phyloP scores from a whole-genome alignment of 129 eudicot genomes.

The Glebionis coronaria region DNA sequence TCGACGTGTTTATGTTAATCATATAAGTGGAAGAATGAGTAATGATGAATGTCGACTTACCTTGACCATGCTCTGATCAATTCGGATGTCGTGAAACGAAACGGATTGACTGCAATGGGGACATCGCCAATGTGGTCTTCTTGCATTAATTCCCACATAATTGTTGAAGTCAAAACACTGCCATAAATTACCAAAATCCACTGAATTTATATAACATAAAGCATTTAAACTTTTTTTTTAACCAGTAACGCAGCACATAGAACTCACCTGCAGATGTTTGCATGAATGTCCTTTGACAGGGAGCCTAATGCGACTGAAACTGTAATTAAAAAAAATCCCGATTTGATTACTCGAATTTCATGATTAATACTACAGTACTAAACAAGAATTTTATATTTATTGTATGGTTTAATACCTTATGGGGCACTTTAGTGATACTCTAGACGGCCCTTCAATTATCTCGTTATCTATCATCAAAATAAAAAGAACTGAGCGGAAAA shows the following conservation, averaged over 20 bases:
- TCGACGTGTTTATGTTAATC: not conserved
- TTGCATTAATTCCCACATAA: conserved; percentile 65
- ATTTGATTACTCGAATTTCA: conserved; percentile 7
- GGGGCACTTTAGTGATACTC: conserved; percentile 79
- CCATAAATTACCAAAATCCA: conserved; percentile 4
- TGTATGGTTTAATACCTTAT: conserved; percentile 51
- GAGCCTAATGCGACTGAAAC: conserved; percentile 58
- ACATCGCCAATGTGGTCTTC: conserved; percentile 90
- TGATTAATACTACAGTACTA: not conserved
- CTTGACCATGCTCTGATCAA: conserved; percentile 75
- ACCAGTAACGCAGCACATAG: conserved; percentile 2
- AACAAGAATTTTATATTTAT: not conserved
- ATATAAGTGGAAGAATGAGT: not conserved
- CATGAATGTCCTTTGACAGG: conserved; percentile 87
- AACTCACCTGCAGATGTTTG: conserved; percentile 78
- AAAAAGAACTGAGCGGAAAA: conserved; percentile 9
- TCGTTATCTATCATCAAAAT: conserved; percentile 54
- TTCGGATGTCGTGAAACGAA: conserved; percentile 66
- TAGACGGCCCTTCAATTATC: conserved; percentile 75
- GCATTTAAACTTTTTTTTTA: not conserved
- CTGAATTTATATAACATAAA: not conserved
- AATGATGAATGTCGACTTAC: conserved; percentile 44
- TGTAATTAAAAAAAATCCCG: conserved; percentile 25
- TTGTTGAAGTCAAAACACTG: conserved; percentile 84
- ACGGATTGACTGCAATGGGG: conserved; percentile 80